A percentile compares a stretch with the other conserved stretches of the same genome.
These are phyloP conservation scores for sunflower (Helianthus annuus) DNA, from an alignment of 129 eudicot genomes.

Conservation along the genomic window HanXRQr2.0-SUNRISE NC_035443.2:72333017-72333516, in stretches of 20 bases:
- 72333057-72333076: conserved; percentile 52
- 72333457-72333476: conserved; percentile 4
- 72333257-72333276: conserved; percentile 46
- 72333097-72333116: conserved; percentile 6
- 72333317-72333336: conserved; percentile 46
- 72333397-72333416: neutral
- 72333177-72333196: conserved; percentile 38
- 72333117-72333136: neutral
- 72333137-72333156: neutral
- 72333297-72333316: conserved; percentile 54
- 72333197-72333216: conserved; percentile 53
- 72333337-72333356: conserved; percentile 48
- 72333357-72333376: neutral
- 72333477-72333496: no score
- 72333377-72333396: conserved; percentile 10
- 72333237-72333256: conserved; percentile 61
- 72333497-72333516: no score
- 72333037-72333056: conserved; percentile 50
- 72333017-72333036: conserved; percentile 55
- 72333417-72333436: neutral
- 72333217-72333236: conserved; percentile 50
- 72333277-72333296: conserved; percentile 48
- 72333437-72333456: conserved; percentile 1
- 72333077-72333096: conserved; percentile 37
- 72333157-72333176: neutral